These are phyloP conservation scores for Ailanthus altissimus DNA, from an alignment of 345 rosid species.

Conservation along the genomic window DNA sequence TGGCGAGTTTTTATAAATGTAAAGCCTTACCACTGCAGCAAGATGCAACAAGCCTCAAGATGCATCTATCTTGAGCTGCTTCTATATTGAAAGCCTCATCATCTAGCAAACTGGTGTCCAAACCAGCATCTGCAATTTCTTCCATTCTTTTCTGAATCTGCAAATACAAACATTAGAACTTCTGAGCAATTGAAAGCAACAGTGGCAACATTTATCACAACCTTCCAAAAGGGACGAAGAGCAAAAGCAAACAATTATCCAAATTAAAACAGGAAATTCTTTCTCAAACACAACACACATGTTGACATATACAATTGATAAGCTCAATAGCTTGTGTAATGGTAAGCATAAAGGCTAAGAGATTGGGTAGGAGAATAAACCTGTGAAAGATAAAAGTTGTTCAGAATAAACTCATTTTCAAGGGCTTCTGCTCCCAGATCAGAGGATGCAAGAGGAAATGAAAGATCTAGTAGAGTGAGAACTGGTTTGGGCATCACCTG, in stretches of 20 bases:
- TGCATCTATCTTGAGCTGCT: constrained; percentile 91
- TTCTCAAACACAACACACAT: constrained; percentile 1
- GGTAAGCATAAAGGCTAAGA: background rate
- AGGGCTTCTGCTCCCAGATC: constrained; percentile 90
- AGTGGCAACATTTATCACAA: constrained; percentile 1
- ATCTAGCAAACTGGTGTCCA: constrained; percentile 60
- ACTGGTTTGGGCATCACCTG: constrained; percentile 94
- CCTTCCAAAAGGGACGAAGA: background rate
- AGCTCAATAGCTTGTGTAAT: background rate
- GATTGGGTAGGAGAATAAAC: constrained; percentile 32
- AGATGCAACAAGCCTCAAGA: constrained; percentile 82
- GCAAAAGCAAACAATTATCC: constrained; percentile 10
- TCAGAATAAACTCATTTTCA: constrained; percentile 86
- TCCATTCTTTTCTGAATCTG: constrained; percentile 76
- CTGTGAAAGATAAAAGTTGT: constrained; percentile 63
- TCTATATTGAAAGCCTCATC: constrained; percentile 78
- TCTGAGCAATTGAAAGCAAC: background rate
- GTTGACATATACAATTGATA: background rate
- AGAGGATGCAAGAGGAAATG: constrained; percentile 85
- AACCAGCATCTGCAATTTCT: constrained; percentile 47
- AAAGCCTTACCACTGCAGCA: constrained; percentile 81
- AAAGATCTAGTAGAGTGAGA: constrained; percentile 63
- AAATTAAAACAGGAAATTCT: background rate
- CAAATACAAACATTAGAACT: constrained; percentile 10
- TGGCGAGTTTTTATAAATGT: background rate